A percentile compares a stretch with the other conserved stretches of the same genome.
Evolutionary conservation across 2,329 filamentous ascomycete genomes (phyloP).

Genomic region (Cordyceps farinosa): DNA sequence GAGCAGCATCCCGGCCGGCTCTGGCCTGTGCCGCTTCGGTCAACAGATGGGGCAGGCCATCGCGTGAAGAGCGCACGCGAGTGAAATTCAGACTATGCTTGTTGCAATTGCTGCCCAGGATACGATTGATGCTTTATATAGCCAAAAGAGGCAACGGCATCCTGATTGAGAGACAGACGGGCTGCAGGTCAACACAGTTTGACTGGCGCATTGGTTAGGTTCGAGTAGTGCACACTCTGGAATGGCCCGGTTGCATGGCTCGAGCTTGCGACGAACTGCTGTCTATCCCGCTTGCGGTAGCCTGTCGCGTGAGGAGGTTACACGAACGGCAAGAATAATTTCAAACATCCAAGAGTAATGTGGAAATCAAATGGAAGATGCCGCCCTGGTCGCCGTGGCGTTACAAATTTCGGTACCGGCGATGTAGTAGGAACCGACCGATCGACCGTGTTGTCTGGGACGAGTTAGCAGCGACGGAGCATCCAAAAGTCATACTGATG

Average conservation of each 20-base stretch:
- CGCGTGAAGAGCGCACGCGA: constrained; percentile 10
- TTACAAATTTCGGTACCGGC: not conserved
- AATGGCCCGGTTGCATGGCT: not conserved
- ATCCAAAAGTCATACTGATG: not conserved
- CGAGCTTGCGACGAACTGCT: not conserved
- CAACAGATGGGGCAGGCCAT: not conserved
- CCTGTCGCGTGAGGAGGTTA: constrained; percentile 10
- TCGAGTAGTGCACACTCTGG: not conserved
- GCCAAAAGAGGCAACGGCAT: not conserved
- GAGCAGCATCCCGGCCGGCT: not conserved
- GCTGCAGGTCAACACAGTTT: not conserved
- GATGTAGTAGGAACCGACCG: not conserved
- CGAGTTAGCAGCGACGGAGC: not conserved
- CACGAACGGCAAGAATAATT: too few relatives aligned
- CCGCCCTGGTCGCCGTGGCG: not conserved
- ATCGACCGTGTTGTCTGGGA: not conserved
- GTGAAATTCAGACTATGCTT: not conserved
- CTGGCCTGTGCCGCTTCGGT: not conserved
- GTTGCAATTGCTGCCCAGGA: not conserved
- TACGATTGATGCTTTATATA: not conserved
- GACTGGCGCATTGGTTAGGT: not conserved
- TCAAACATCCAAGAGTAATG: not conserved
- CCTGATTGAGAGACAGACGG: not conserved
- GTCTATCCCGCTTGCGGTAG: constrained; percentile 8
- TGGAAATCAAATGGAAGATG: not conserved